Evolutionary conservation across 495 filamentous ascomycete species (phyloP), one percentile per base, ranked within the genome.

Genomic region (Podospora fimiseda): DNA sequence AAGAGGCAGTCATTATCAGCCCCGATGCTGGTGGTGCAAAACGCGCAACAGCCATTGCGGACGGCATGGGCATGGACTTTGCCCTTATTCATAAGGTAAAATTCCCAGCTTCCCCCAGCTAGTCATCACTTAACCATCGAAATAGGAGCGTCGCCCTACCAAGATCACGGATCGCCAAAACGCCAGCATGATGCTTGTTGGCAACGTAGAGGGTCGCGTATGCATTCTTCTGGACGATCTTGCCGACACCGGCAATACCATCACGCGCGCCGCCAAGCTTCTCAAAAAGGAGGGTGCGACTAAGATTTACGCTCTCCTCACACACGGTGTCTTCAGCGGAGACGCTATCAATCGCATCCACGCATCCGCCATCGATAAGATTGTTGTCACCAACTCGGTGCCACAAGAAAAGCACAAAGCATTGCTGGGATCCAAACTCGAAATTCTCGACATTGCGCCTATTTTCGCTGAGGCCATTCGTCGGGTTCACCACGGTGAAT

Each of bases 21-120:
- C 93, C 93, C 8, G 93, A 98, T 74, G 93, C 93, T n/a, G 93
- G 93, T 52, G 93, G 93, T 49, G 94, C 93, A n/a, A 98, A 98
- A 75, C 78, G 93, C 44, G 93, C 94, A 7, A 96, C 94, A 9
- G 88, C 90, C 24, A 96, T 98, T 69, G 94, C 94, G 9, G 93
- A 98, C 66, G 81, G 83, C 43, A 81, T 98, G 59, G 89, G 88
- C 56, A 87, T 96, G 74, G 86, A 88, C 41, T 98, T 98, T 69
- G 93, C 94, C 21, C 77, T 98, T 52, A 98, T 98, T 61, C 93
- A 98, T 76, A 98, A 96, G 85, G 92, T 95, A 76, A 71, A 60
- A 61, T 57, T 71, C 60, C 64, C 59, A 49, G 59, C 38, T 53
- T 42, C 43, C 24, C 16, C 40, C 18, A 42, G 36, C 48, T 43